These are phyloP conservation scores for Nannochloropsis gaditana DNA, from an alignment of 108 stramenopile species.

Conservation along the genomic window DNA sequence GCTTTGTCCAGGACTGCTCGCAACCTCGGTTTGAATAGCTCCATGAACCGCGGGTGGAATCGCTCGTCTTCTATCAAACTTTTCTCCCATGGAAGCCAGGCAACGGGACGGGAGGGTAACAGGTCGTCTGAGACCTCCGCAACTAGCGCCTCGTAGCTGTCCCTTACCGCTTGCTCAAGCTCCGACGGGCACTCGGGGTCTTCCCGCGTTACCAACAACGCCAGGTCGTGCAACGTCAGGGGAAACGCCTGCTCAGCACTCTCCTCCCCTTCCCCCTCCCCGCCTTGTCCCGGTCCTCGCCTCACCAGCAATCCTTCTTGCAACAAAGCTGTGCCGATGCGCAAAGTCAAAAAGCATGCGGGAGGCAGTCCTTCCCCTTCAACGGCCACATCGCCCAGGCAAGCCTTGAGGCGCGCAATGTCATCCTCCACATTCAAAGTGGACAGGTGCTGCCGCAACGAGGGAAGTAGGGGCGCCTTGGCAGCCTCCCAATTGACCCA, in stretches of 20 bases:
- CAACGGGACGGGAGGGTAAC: background rate
- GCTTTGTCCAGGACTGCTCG: background rate
- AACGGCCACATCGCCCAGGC: background rate
- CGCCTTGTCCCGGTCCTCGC: background rate
- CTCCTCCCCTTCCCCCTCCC: background rate
- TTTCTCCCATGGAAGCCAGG: background rate
- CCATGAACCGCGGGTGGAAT: background rate
- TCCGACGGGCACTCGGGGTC: background rate
- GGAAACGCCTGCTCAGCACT: background rate
- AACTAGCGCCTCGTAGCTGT: background rate
- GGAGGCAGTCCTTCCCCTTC: background rate
- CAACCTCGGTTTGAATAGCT: background rate
- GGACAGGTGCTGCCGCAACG: background rate
- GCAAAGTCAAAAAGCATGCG: slow-evolving; percentile 16
- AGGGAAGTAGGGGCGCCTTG: background rate
- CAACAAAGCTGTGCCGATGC: slow-evolving; percentile 32
- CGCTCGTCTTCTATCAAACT: background rate
- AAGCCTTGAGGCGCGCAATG: background rate
- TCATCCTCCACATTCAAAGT: background rate
- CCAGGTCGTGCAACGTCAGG: background rate
- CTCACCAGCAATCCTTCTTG: slow-evolving; percentile 15
- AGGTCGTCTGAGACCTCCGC: background rate
- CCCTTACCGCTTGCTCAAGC: background rate
- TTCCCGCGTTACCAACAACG: background rate
- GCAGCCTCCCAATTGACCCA: slow-evolving; percentile 27